Percentiles rank a stretch among this genome's conserved stretches.
Evolutionary conservation across 164 flowering plant genomes (phyloP).

Genomic region (Euptelea pleiosperma): DNA sequence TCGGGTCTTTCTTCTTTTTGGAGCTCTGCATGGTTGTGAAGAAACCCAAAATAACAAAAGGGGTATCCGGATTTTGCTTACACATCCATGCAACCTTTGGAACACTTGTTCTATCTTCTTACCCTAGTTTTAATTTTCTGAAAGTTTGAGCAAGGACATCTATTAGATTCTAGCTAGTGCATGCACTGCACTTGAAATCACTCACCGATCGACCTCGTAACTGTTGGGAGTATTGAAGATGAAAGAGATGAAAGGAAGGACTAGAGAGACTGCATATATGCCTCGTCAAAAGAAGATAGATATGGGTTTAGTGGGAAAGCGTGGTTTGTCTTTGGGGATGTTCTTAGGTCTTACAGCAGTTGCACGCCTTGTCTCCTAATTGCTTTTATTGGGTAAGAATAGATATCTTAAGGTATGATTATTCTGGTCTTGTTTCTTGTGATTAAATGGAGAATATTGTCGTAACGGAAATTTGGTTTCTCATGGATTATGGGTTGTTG

Average conservation of each 20-base stretch:
- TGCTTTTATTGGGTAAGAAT: not conserved
- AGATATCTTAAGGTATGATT: not conserved
- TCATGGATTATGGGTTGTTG: not conserved
- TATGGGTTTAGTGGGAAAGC: not conserved
- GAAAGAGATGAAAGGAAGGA: not conserved
- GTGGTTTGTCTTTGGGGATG: not conserved
- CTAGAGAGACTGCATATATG: not conserved
- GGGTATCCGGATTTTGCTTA: too few species aligned
- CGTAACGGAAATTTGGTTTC: not conserved
- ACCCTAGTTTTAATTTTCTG: not conserved
- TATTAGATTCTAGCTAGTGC: not conserved
- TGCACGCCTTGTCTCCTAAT: constrained; percentile 1
- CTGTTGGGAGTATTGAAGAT: too few species aligned
- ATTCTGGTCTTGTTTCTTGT: not conserved
- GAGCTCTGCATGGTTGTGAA: constrained; percentile 8
- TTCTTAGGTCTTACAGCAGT: not conserved
- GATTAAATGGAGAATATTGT: not conserved
- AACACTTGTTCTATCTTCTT: not conserved
- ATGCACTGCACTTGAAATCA: not conserved
- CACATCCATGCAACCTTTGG: too few species aligned
- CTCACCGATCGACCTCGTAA: too few species aligned
- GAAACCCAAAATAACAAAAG: not conserved
- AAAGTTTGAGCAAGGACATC: too few species aligned
- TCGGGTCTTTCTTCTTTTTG: not conserved
- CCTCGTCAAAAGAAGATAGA: not conserved